A percentile compares a stretch with the other conserved stretches of the same genome.
phyloP scores from a whole-genome alignment of 805 yeast species.

The Wickerhamiella dianesei region DNA sequence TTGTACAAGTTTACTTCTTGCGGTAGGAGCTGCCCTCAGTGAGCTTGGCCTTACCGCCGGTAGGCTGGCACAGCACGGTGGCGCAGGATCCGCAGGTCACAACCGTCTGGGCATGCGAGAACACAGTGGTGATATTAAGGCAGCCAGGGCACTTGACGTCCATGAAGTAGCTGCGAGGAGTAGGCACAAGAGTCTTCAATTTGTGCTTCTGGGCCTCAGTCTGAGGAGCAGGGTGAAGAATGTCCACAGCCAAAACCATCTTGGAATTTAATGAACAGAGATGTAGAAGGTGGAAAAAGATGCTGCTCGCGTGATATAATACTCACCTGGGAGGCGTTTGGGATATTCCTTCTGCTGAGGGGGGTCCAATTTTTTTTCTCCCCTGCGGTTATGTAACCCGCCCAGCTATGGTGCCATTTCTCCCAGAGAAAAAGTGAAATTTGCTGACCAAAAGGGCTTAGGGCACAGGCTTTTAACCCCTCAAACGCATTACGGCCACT shows the following conservation, averaged over 20 bases:
- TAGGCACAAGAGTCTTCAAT: slow-evolving; percentile 91
- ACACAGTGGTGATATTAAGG: slow-evolving; percentile 96
- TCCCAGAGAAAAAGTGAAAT: not conserved
- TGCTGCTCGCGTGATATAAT: not conserved
- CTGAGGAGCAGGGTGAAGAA: slow-evolving; percentile 95
- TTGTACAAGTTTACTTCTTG: slow-evolving; percentile 70
- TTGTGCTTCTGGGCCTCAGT: slow-evolving; percentile 95
- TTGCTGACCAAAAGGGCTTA: not conserved
- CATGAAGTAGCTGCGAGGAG: slow-evolving; percentile 99
- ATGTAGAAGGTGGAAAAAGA: not conserved
- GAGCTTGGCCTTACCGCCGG: slow-evolving; percentile 99
- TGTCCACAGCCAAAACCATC: slow-evolving; percentile 96
- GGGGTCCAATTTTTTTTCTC: not conserved
- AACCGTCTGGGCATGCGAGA: slow-evolving; percentile 99
- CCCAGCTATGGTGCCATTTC: not conserved
- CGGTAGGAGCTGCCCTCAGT: slow-evolving; percentile 99
- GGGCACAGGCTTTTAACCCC: not conserved
- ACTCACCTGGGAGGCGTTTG: not conserved
- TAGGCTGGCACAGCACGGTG: slow-evolving; percentile 95
- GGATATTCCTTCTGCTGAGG: not conserved
- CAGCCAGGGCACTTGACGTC: slow-evolving; percentile 99
- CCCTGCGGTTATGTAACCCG: not conserved
- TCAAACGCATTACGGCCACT: not conserved
- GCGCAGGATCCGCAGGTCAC: slow-evolving; percentile 99
- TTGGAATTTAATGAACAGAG: slow-evolving; percentile 7